Evolutionary conservation across 176 grass and related monocot species (phyloP).

Genomic region (Melocanna baccifera): DNA sequence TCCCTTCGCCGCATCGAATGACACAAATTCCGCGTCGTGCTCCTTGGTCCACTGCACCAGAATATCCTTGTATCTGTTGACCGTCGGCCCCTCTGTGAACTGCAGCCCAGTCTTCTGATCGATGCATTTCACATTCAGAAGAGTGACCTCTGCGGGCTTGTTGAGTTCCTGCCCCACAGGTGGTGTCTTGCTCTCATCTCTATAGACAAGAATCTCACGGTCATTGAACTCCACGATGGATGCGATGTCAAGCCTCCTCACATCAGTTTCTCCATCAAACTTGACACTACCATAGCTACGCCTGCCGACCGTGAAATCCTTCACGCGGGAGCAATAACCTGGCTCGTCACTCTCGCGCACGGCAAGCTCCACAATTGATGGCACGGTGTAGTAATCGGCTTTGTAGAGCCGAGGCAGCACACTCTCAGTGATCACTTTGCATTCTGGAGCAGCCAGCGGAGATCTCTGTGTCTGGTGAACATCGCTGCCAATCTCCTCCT

Average conservation of each 20-base stretch:
- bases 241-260: constrained; percentile 51
- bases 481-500: neutral
- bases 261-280: constrained; percentile 66
- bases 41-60: constrained; percentile 38
- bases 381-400: constrained; percentile 60
- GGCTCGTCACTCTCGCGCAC: constrained; percentile 48
- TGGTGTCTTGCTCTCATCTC: constrained; percentile 57
- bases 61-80: constrained; percentile 54
- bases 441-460: constrained; percentile 18
- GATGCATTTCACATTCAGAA: constrained; percentile 58
- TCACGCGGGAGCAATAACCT: constrained; percentile 57
- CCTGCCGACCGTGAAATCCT: constrained; percentile 51
- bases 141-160: constrained; percentile 61
- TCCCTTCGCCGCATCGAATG: constrained; percentile 49
- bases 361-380: constrained; percentile 59
- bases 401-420: constrained; percentile 56
- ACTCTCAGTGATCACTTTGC: constrained; percentile 34
- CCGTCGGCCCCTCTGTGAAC: constrained; percentile 27
- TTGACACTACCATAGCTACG: constrained; percentile 58
- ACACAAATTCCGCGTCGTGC: constrained; percentile 48
- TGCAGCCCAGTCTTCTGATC: constrained; percentile 57
- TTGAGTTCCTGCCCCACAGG: constrained; percentile 55
- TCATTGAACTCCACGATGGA: constrained; percentile 62
- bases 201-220: constrained; percentile 69
- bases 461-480: neutral